Base-by-base conservation (phyloP, 208 protist species). In the Crithidia acanthocephali region DNA sequence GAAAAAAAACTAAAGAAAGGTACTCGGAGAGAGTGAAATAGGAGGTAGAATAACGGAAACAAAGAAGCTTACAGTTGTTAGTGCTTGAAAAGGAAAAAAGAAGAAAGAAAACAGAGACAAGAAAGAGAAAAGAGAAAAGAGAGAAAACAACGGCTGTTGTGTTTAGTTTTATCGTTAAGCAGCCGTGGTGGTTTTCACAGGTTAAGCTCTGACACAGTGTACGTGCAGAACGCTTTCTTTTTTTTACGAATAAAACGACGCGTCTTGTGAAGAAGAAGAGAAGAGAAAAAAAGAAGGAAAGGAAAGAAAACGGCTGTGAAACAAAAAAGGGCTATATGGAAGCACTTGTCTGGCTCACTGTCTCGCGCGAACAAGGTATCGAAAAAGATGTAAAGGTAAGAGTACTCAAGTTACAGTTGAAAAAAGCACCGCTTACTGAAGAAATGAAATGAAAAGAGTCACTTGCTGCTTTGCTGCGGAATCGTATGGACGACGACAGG, bases 1-100 rank as follows among this genome's bases (percentile, higher is more conserved):
- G 13, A 56, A 51, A 60, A 68, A 55, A 22, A 58, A 40, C 65
- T 55, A 73, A 52, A 20, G 25, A 10, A 52, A 64, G 37, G 7
- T 13, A 35, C 7, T 63, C n/a, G 55, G 22, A 70, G 60, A 48
- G 35, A 40, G 35, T 40, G 11, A 13, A 40, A 40, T 40, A 40
- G 11, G 5, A 40, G 35, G 5, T 11, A 40, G 8, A 30, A 65
- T 18, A 65, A 42, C 53, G 53, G 40, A 79, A 80, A 61, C 27
- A 57, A 35, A 68, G 68, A 40, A 40, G 35, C 35, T 40, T 40
- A 40, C 8, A 40, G 35, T 40, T 40, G 35, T 40, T 40, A 40
- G 35, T 13, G 35, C 35, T 40, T 40, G 45, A 23, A 63, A 75
- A 42, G n/a, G 2, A 44, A 35, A 42, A 76, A 28, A 58, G 40